These are phyloP conservation scores for Aspergillus panamensis DNA, from an alignment of 495 filamentous ascomycete species.

Conservation along the genomic window DNA sequence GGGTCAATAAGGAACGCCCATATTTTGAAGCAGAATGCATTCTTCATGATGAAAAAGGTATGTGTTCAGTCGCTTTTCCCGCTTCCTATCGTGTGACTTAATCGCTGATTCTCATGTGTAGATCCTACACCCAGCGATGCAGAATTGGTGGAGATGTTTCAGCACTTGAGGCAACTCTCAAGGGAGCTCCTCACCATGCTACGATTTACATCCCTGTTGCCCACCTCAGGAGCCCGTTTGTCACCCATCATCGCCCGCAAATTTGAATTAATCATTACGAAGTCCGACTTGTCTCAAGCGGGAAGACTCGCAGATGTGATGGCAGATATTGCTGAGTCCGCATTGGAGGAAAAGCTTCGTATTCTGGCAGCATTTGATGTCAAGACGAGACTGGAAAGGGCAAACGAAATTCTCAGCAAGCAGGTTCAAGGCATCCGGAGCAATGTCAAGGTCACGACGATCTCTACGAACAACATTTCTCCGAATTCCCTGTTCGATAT, in stretches of 20 bases:
- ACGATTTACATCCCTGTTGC: constrained; percentile 70
- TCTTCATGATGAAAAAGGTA: constrained; percentile 60
- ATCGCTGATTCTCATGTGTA: constrained; percentile 22
- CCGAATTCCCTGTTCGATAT: constrained; percentile 53
- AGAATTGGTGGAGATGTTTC: constrained; percentile 64
- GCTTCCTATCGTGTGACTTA: not conserved
- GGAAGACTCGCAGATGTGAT: constrained; percentile 94
- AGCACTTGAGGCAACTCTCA: constrained; percentile 74
- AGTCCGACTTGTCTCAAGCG: constrained; percentile 72
- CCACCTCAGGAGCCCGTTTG: constrained; percentile 57
- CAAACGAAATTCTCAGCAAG: constrained; percentile 73
- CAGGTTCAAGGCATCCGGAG: constrained; percentile 79
- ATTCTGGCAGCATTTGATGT: constrained; percentile 74
- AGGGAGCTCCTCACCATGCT: constrained; percentile 77
- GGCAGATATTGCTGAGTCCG: constrained; percentile 80
- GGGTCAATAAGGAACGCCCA: constrained; percentile 70
- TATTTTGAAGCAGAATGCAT: constrained; percentile 79
- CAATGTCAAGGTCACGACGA: constrained; percentile 71
- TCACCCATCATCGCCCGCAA: constrained; percentile 81
- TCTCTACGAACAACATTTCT: constrained; percentile 57
- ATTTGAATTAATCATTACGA: constrained; percentile 78
- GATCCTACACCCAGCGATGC: constrained; percentile 50
- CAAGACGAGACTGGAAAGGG: constrained; percentile 69
- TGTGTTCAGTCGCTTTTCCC: constrained; percentile 20
- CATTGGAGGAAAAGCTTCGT: constrained; percentile 83